Base-by-base conservation (phyloP, 345 rosid species). In the Dovyalis caffra region DNA sequence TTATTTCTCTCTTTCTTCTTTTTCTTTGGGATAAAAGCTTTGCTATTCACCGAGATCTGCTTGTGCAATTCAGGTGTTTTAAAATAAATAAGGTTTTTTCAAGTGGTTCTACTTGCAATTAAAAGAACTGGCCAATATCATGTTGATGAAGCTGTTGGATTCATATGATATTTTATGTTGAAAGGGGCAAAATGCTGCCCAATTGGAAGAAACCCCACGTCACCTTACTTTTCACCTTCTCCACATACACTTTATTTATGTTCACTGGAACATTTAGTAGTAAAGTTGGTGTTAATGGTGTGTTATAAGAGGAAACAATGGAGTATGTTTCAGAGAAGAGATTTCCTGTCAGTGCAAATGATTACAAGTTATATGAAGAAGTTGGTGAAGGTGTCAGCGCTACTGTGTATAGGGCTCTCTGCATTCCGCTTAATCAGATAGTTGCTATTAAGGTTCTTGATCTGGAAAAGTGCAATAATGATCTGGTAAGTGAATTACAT, bases 341-440 rank as follows among this genome's bases (percentile, higher is more conserved):
- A 67, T 91, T 74, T 80, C 96, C 99, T 74, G 84, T 89, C 69
- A 65, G 47, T 80, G 92, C 96, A 58, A 87, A 86, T 75, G 96
- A 95, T 78, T 95, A 95, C 82, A 91, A 81, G 79, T 83, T 90
- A 76, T 88, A 83, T 70, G 99, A 95, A 87, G 99, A 95, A 78
- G 90, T 95, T 77, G 99, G 99, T 56, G 99, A 95, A 82, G 99
- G 99, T 77, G 98, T 92, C 74, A 95, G 99, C 62, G 97, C 99
- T 57, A 86, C 88, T 66, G 99, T 95, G 73, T 76, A 81, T 72
- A 89, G 96, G 81, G 98, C 99, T 83, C 91, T 95, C 73, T 95
- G 99, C 81, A 75, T 90, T 79, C 98, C 98, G 4, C 87, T 95
- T 66, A 90, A 92, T 85, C 92, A 88, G 77, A 87, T 81, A 29